These are phyloP conservation scores for Nakazawaea wickerhamii DNA, from an alignment of 805 yeast species.

Conservation along the genomic window DNA sequence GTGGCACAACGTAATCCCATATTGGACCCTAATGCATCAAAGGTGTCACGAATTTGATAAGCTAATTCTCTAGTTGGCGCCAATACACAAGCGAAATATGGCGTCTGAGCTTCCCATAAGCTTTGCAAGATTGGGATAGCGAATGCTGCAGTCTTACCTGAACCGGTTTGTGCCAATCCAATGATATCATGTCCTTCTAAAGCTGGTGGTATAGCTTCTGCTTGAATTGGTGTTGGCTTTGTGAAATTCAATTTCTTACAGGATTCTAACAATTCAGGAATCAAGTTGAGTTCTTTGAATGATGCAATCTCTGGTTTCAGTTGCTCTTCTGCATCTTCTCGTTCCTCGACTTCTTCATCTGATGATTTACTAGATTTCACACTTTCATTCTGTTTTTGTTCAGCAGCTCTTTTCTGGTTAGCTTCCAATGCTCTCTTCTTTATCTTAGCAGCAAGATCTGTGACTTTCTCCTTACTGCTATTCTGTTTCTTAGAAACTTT, in stretches of 20 bases:
- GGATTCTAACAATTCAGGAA: conserved; percentile 77
- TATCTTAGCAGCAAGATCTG: conserved; percentile 13
- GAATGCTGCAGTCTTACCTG: conserved; percentile 98
- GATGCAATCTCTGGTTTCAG: conserved; percentile 20
- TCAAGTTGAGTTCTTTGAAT: conserved; percentile 56
- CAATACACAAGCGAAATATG: conserved; percentile 83
- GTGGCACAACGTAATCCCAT: conserved; percentile 93
- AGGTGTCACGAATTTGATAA: conserved; percentile 86
- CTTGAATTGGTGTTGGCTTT: conserved; percentile 91
- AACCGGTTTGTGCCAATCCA: conserved; percentile 96
- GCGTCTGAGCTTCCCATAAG: conserved; percentile 82
- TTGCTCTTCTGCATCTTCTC: conserved; percentile 16
- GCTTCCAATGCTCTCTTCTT: conserved; percentile 28
- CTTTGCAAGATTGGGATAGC: conserved; percentile 93
- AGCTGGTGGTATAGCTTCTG: conserved; percentile 87
- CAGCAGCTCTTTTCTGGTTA: conserved; percentile 14
- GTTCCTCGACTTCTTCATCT: conserved; percentile 10
- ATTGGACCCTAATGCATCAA: conserved; percentile 83
- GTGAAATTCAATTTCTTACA: conserved; percentile 67
- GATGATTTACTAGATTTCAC: conserved; percentile 6
- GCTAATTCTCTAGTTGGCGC: conserved; percentile 87
- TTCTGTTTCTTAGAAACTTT: conserved; percentile 9
- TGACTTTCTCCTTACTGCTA: conserved; percentile 4
- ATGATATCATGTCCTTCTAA: conserved; percentile 87
- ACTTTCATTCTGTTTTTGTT: conserved; percentile 6